Evolutionary conservation across 352 stramenopile genomes (phyloP).

Genomic region (Thalassiosira exigua): DNA sequence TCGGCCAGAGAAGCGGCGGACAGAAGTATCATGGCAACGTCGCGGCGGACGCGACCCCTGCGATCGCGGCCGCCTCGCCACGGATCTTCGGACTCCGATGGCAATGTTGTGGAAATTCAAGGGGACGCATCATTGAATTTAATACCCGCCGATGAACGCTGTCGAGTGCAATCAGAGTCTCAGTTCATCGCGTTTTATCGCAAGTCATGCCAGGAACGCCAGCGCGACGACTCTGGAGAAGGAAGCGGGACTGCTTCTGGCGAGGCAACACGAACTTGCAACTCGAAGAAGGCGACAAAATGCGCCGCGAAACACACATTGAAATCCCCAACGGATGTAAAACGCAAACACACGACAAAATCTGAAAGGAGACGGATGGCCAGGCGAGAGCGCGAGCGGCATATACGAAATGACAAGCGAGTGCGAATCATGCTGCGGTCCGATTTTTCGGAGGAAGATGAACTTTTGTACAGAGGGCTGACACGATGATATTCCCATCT

Average conservation of each 20-base stretch:
- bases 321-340: neutral
- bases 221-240: no score
- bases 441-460: conserved; percentile 27
- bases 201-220: neutral
- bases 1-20: neutral
- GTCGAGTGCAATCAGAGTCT: neutral
- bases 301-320: neutral
- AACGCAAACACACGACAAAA: conserved; percentile 10
- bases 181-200: neutral
- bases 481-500: neutral
- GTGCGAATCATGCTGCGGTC: conserved; percentile 22
- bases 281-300: no score
- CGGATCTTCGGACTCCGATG: neutral
- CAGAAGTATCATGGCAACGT: neutral
- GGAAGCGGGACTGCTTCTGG: neutral
- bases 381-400: conserved; percentile 14
- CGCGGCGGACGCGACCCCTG: neutral
- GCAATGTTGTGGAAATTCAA: neutral
- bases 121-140: neutral
- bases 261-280: neutral
- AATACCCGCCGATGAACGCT: neutral
- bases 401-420: conserved; percentile 15
- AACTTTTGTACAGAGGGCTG: conserved; percentile 15
- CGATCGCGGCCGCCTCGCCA: neutral
- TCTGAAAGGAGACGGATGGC: conserved; percentile 11